Evolutionary conservation across 2,329 filamentous ascomycete genomes (phyloP).

Genomic region (Calonectria honghensis): DNA sequence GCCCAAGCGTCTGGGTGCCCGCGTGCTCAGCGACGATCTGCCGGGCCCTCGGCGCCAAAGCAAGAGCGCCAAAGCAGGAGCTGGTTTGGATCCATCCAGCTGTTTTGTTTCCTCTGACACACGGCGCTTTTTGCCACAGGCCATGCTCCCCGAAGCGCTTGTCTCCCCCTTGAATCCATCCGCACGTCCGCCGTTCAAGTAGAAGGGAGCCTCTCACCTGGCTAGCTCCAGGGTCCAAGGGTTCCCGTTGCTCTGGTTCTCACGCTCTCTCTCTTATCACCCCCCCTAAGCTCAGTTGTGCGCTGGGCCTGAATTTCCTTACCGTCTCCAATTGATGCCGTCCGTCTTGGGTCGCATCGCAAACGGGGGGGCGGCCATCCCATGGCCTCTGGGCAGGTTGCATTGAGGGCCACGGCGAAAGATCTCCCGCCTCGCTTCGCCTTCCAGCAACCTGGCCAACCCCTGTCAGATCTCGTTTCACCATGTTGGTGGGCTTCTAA

Average conservation of each 20-base stretch:
- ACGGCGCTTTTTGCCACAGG: neutral
- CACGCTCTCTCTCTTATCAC: neutral
- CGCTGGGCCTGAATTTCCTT: conserved; percentile 16
- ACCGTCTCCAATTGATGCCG: neutral
- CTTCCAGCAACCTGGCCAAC: neutral
- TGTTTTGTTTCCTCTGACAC: neutral
- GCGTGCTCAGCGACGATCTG: conserved; percentile 11
- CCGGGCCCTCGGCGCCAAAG: neutral
- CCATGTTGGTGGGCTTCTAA: conserved; percentile 11
- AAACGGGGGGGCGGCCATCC: conserved; percentile 19
- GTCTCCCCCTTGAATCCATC: neutral
- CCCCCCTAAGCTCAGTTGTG: conserved; percentile 1
- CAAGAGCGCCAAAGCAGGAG: neutral
- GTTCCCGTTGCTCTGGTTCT: neutral
- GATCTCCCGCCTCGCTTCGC: conserved; percentile 31
- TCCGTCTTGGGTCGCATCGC: conserved; percentile 23
- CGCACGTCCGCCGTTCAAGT: neutral
- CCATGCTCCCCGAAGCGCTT: neutral
- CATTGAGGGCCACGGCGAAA: conserved; percentile 26
- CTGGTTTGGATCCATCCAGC: neutral
- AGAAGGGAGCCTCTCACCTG: neutral
- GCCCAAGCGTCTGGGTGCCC: conserved; percentile 1
- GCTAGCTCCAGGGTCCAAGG: neutral
- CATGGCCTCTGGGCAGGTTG: conserved; percentile 21
- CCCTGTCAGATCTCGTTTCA: conserved; percentile 40